Evolutionary conservation across 192 early-diverging fungal species (phyloP).

Genomic region (Coemansia sp.): DNA sequence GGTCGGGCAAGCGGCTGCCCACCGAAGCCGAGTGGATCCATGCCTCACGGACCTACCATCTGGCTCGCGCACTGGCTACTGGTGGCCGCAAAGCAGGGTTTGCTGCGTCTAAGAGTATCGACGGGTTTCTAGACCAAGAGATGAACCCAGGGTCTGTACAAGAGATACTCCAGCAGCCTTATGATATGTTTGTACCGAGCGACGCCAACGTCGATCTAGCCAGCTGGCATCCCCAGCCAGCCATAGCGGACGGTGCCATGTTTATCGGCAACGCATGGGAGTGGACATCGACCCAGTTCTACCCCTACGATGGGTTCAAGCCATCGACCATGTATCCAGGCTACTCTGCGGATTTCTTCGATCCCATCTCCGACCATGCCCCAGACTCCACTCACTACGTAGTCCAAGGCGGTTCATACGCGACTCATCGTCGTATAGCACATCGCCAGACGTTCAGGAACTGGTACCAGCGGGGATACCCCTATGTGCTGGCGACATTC

Average conservation of each 20-base stretch:
- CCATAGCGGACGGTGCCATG: conserved; percentile 23
- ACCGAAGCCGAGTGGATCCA: conserved; percentile 76
- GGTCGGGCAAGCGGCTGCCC: conserved; percentile 67
- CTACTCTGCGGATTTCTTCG: conserved; percentile 92
- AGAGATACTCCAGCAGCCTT: conserved; percentile 11
- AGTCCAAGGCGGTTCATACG: conserved; percentile 85
- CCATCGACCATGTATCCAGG: conserved; percentile 79
- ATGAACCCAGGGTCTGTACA: conserved; percentile 7
- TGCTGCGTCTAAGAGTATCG: not conserved
- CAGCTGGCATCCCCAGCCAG: conserved; percentile 64
- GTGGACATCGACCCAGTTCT: conserved; percentile 75
- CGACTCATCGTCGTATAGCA: conserved; percentile 80
- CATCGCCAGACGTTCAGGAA: conserved; percentile 77
- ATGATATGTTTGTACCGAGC: conserved; percentile 34
- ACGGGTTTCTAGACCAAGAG: conserved; percentile 16
- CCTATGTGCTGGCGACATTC: conserved; percentile 83
- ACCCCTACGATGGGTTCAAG: conserved; percentile 64
- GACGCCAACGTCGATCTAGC: conserved; percentile 73
- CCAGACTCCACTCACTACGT: conserved; percentile 71
- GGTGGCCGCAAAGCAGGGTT: not conserved
- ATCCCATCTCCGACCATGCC: conserved; percentile 48
- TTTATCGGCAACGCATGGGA: conserved; percentile 75
- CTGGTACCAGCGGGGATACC: conserved; percentile 90
- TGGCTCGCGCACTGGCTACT: conserved; percentile 23
- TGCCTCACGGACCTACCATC: conserved; percentile 35